Evolutionary conservation across 1,284 basidiomycete genomes (phyloP).

Genomic region (Wolfiporia cocos): DNA sequence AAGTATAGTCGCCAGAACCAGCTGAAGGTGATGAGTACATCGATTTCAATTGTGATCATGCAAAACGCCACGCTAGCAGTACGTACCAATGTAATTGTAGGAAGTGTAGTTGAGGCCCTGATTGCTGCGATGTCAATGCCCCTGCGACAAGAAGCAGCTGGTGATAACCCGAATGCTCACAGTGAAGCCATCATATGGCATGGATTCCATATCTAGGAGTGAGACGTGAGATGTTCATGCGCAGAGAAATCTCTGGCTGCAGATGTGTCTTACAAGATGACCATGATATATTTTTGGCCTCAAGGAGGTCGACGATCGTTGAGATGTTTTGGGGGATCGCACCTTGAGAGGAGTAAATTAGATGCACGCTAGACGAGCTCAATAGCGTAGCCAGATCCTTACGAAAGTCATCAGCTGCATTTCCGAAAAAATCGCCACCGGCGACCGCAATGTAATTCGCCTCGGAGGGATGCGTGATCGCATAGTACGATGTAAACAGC

Average conservation of each 20-base stretch:
- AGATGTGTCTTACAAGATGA: constrained; percentile 32
- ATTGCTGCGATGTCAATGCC: too few relatives aligned
- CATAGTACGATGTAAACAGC: constrained; percentile 46
- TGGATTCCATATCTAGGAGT: constrained; percentile 52
- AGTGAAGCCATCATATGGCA: constrained; percentile 48
- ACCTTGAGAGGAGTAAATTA: constrained; percentile 8
- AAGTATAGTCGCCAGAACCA: constrained; percentile 33
- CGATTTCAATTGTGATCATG: too few relatives aligned
- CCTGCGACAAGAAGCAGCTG: too few relatives aligned
- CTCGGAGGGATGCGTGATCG: constrained; percentile 57
- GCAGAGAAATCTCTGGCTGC: too few relatives aligned
- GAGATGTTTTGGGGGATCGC: constrained; percentile 37
- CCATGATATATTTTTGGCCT: constrained; percentile 53
- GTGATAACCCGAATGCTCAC: too few relatives aligned
- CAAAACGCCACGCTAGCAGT: constrained; percentile 11
- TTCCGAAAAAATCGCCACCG: constrained; percentile 56
- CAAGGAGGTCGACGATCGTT: constrained; percentile 59
- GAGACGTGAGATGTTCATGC: too few relatives aligned
- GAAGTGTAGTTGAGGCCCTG: constrained; percentile 34
- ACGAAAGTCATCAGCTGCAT: constrained; percentile 41
- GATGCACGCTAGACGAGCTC: too few relatives aligned
- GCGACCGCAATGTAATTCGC: constrained; percentile 51
- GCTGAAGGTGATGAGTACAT: constrained; percentile 7
- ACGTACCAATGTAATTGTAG: constrained; percentile 38
- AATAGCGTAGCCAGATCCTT: too few relatives aligned